Conservation (phyloP, 345 rosid genomes). For the Trapa incisa region DNA sequence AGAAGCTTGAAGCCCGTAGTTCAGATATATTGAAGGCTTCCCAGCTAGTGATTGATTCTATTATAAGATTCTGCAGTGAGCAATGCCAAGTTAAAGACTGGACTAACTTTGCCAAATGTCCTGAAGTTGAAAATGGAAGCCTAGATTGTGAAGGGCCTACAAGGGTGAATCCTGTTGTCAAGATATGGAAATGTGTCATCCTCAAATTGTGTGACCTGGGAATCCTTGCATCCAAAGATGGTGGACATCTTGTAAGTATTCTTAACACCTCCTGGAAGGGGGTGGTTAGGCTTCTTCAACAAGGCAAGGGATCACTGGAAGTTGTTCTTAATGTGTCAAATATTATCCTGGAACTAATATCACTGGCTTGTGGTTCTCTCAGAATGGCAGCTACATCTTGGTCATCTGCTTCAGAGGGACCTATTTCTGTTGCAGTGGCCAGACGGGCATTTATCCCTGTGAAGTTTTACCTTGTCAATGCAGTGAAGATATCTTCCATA, state of each 20-base stretch:
- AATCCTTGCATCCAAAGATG: slow-evolving; percentile 57
- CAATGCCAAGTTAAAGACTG: slow-evolving; percentile 26
- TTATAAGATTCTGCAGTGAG: slow-evolving; percentile 52
- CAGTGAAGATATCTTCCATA: slow-evolving; percentile 56
- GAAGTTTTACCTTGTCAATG: slow-evolving; percentile 78
- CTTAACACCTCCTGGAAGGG: slow-evolving; percentile 94
- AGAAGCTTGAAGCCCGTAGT: slow-evolving; percentile 50
- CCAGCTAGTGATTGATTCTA: slow-evolving; percentile 44
- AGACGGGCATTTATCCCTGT: slow-evolving; percentile 76
- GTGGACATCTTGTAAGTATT: slow-evolving; percentile 76
- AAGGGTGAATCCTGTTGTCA: slow-evolving; percentile 25
- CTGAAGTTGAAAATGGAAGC: slow-evolving; percentile 15
- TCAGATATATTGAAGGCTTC: slow-evolving; percentile 47
- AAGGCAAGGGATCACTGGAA: slow-evolving; percentile 37
- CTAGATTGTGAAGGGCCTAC: slow-evolving; percentile 19
- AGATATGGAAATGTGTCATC: slow-evolving; percentile 32
- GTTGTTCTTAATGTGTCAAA: slow-evolving; percentile 44
- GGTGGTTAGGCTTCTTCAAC: slow-evolving; percentile 70
- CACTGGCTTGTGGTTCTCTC: slow-evolving; percentile 51
- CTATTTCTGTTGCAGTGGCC: slow-evolving; percentile 57
- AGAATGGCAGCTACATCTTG: slow-evolving; percentile 58
- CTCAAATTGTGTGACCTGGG: slow-evolving; percentile 61
- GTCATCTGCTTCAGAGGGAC: slow-evolving; percentile 47
- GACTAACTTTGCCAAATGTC: slow-evolving; percentile 22
- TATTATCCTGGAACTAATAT: slow-evolving; percentile 45